These are phyloP conservation scores for Rubroboletus pulcherrimus DNA, from an alignment of 768 basidiomycete species.

Conservation along the genomic window DNA sequence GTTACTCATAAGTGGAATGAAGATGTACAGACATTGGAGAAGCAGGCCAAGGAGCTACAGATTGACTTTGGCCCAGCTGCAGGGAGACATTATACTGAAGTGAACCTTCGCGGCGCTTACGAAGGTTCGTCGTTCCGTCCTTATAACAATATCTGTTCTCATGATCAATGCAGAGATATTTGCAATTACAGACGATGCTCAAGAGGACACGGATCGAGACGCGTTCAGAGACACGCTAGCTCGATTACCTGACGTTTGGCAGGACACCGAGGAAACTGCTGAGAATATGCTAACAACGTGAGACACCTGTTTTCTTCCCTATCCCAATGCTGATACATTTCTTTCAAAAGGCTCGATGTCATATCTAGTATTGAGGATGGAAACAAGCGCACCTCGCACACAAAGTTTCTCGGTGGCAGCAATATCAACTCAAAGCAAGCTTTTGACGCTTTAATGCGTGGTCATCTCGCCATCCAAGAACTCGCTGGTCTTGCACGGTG, in stretches of 20 bases:
- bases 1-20: slow-evolving; percentile 36
- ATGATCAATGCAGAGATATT: slow-evolving; percentile 39
- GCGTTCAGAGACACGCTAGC: slow-evolving; percentile 49
- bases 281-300: slow-evolving; percentile 65
- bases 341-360: slow-evolving; percentile 53
- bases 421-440: slow-evolving; percentile 49
- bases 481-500: slow-evolving; percentile 46
- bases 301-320: slow-evolving; percentile 9
- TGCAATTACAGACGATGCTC: slow-evolving; percentile 20
- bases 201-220: slow-evolving; percentile 36
- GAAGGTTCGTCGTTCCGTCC: slow-evolving; percentile 41
- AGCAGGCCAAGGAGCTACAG: slow-evolving; percentile 21
- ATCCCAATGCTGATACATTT: neutral
- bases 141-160: slow-evolving; percentile 2
- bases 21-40: slow-evolving; percentile 38
- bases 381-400: slow-evolving; percentile 38
- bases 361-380: slow-evolving; percentile 52
- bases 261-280: slow-evolving; percentile 41
- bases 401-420: slow-evolving; percentile 58
- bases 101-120: slow-evolving; percentile 53
- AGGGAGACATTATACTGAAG: slow-evolving; percentile 40
- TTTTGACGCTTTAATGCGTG: slow-evolving; percentile 49
- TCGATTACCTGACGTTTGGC: slow-evolving; percentile 54
- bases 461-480: slow-evolving; percentile 39
- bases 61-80: slow-evolving; percentile 44